A percentile compares a stretch with the other conserved stretches of the same genome.
phyloP scores from a whole-genome alignment of 1,139 yeast genomes.

The Kodamaea sp. region DNA sequence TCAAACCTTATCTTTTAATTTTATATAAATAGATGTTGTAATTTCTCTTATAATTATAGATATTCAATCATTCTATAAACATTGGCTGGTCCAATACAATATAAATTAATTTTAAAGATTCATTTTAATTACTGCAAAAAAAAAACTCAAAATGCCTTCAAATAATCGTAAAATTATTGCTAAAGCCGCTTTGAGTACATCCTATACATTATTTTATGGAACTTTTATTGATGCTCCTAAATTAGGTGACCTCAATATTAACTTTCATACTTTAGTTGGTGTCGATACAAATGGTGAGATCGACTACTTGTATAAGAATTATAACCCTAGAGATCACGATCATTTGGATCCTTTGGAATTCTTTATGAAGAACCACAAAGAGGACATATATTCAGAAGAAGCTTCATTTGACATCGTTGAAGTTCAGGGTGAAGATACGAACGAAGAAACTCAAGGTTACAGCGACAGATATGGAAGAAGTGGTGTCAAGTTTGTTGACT shows the following conservation, averaged over 20 bases:
- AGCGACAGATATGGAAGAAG: slow-evolving; percentile 1
- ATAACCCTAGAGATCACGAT: slow-evolving; percentile 6
- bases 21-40: too few relatives aligned
- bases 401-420: not conserved
- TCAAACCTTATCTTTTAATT: too few relatives aligned
- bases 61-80: too few relatives aligned
- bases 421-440: not conserved
- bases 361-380: slow-evolving; percentile 4
- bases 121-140: too few relatives aligned
- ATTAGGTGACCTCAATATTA: slow-evolving; percentile 25
- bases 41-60: too few relatives aligned
- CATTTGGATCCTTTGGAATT: slow-evolving; percentile 8
- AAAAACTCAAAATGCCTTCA: slow-evolving; percentile 4
- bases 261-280: slow-evolving; percentile 31
- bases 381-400: not conserved
- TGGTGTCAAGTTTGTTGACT: slow-evolving; percentile 23
- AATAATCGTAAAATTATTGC: slow-evolving; percentile 1
- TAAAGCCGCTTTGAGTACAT: slow-evolving; percentile 19
- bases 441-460: not conserved
- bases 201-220: slow-evolving; percentile 34
- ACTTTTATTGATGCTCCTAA: slow-evolving; percentile 38
- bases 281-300: slow-evolving; percentile 30
- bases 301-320: slow-evolving; percentile 26
- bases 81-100: too few relatives aligned
- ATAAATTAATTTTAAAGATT: too few relatives aligned